Conservation (phyloP, 176 grass and related monocot species). For the Panicum miliaceum region DNA sequence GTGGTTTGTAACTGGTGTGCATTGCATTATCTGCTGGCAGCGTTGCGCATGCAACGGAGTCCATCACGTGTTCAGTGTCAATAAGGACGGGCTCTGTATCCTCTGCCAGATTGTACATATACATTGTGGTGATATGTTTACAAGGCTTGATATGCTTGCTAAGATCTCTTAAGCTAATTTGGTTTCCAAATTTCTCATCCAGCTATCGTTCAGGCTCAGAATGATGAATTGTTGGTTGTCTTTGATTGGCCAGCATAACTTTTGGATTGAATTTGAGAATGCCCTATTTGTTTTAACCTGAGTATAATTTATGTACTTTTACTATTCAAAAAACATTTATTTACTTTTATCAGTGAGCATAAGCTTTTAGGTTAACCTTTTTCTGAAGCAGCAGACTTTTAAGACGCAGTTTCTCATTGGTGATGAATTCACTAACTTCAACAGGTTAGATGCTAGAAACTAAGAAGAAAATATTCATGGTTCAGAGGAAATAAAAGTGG, state of each 20-base stretch:
- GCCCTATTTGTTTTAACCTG: not conserved
- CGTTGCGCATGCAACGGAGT: constrained; percentile 29
- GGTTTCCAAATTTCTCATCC: not conserved
- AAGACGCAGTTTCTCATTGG: not conserved
- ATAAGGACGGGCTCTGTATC: constrained; percentile 45
- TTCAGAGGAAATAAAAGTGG: not conserved
- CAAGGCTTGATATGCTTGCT: constrained; percentile 23
- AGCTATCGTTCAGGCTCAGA: not conserved
- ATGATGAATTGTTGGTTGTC: not conserved
- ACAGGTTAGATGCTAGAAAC: not conserved
- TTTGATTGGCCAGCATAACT: not conserved
- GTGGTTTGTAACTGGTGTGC: constrained; percentile 33
- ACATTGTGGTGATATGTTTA: constrained; percentile 30
- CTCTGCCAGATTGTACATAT: constrained; percentile 50
- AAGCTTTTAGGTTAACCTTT: not conserved
- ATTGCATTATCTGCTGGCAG: constrained; percentile 29
- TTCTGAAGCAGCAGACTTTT: not conserved
- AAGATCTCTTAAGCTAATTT: not conserved
- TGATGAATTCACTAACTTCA: not conserved
- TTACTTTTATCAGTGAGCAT: not conserved
- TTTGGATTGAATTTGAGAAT: not conserved
- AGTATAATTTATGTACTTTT: not conserved
- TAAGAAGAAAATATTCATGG: not conserved
- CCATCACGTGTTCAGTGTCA: constrained; percentile 32
- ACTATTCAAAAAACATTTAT: not conserved